Evolutionary conservation across 2,329 filamentous ascomycete genomes (phyloP), one percentile per base, ranked within the genome.

Genomic region (Esteya vermicola): DNA sequence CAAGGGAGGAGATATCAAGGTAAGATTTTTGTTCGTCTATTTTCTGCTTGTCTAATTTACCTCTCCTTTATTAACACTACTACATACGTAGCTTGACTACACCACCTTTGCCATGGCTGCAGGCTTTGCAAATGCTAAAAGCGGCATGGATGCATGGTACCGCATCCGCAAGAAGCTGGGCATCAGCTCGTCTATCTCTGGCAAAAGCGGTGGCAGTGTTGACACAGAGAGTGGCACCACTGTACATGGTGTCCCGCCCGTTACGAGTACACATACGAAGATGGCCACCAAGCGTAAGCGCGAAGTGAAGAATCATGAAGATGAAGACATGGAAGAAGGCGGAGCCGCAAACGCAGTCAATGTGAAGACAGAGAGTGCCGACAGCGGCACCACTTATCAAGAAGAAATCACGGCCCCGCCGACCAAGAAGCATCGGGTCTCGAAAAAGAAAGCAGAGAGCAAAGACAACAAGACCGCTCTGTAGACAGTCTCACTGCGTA

Each of bases 91-190:
- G 44, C 4, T 46, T 8, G 43, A 46, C 40, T 41, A 43, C 10
- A 6, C 32, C 23, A 38, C 34, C 12, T 30, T 46, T 5, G 35
- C 38, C 9, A 4, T 13, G 4, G 40, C 32, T 0, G 40, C 38
- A 12, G 40, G 39, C 7, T 20, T 44, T 23, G 4, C 30, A 9
- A 27, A 14, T 1, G 18, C 40, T 14, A 41, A 44, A 28, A 8
- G 31, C 13, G 42, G 31, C 31, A 28, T 26, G 30, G 37, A 46
- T n/a, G 20, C 38, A 1, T 44, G 42, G 44, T 40, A n/a, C 19
- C 38, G 35, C 9, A 30, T 46, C 32, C 23, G 33, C 16, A 39
- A 38, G 40, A 44, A 43, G 34, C 38, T 44, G 4, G 27, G 36
- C 6, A 13, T 43, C 8, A 16, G 9, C 39, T 16, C 4, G 14